These are phyloP conservation scores for Saturnispora serradocipensis DNA, from an alignment of 805 yeast species.

Conservation along the genomic window DNA sequence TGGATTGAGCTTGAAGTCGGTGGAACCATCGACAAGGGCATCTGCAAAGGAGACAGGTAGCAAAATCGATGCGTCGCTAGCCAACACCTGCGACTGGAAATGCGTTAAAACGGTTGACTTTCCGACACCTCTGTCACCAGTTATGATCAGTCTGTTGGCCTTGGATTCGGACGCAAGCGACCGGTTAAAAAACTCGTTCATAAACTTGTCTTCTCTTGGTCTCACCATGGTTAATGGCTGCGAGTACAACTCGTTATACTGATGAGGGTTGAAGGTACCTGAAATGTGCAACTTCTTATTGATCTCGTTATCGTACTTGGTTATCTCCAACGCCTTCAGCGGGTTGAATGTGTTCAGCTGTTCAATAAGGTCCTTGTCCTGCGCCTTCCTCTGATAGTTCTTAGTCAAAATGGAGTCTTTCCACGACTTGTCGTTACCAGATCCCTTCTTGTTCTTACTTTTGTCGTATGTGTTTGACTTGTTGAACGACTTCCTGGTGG, in stretches of 20 bases:
- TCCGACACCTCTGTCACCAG: slow-evolving; percentile 72
- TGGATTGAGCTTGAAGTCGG: slow-evolving; percentile 53
- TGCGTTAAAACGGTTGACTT: slow-evolving; percentile 69
- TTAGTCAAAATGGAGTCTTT: slow-evolving; percentile 17
- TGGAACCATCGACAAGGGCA: slow-evolving; percentile 59
- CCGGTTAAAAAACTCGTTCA: slow-evolving; percentile 28
- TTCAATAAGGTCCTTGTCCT: slow-evolving; percentile 15
- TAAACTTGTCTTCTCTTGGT: slow-evolving; percentile 33
- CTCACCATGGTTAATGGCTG: slow-evolving; percentile 54
- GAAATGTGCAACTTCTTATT: slow-evolving; percentile 38
- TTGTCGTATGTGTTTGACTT: slow-evolving; percentile 19
- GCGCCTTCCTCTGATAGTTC: slow-evolving; percentile 21
- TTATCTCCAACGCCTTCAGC: slow-evolving; percentile 14
- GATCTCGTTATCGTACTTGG: slow-evolving; percentile 33
- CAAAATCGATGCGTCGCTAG: slow-evolving; percentile 30
- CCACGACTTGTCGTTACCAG: slow-evolving; percentile 26
- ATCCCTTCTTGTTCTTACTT: slow-evolving; percentile 24
- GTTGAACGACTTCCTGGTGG: slow-evolving; percentile 24
- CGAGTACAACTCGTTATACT: slow-evolving; percentile 56
- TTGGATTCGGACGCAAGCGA: slow-evolving; percentile 27
- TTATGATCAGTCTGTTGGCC: slow-evolving; percentile 43
- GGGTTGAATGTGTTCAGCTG: slow-evolving; percentile 14
- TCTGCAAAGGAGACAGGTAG: slow-evolving; percentile 58
- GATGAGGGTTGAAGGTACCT: slow-evolving; percentile 61
- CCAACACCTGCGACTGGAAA: slow-evolving; percentile 44